Evolutionary conservation across 768 basidiomycete species (phyloP), one percentile per base, ranked within the genome.

Genomic region (Collybia nuda): DNA sequence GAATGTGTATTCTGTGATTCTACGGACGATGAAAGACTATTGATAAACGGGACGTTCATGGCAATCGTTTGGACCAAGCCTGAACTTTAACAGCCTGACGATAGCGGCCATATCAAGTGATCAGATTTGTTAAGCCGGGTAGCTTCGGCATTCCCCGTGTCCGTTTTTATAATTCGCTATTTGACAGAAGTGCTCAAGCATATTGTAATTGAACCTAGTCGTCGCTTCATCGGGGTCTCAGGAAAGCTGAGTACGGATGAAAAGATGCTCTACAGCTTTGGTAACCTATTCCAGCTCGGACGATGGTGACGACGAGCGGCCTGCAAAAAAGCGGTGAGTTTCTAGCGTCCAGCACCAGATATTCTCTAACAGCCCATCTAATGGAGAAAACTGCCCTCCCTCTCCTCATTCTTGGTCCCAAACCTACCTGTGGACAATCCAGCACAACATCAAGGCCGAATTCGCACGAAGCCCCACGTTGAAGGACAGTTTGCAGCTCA

Each of bases 401-500:
- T 90, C 21, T 71, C 85, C 0, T 56, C 76, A 15, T 73, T 75
- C 29, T 62, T 91, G 41, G 60, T 68, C 2, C 59, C 73, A 3
- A 61, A 76, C 39, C 64, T 57, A 1, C 90, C 87, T 0, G 62
- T 79, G 5, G 90, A 94, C 62, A 72, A 91, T 59, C 93, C 93
- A 2, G 69, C 84, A 2, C 69, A 82, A 14, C 94, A 97, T 64
- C 93, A 95, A 72, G 95, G 95, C 12, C 81, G 94, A 24, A 74
- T 73, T 41, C 82, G 95, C 24, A 74, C 83, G 0, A 75, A 73
- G 1, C 91, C 92, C 2, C 90, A 92, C 62, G 83, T 93, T 3
- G 88, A 92, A 11, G 95, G 95, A 0, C 93, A 95, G 61, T 95
- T 82, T 63, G 84, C 85, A 1, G 75, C 87, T 3, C 82, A 95